Base-by-base conservation (phyloP, 2,329 filamentous ascomycete genomes). In the Alternaria atra region DNA sequence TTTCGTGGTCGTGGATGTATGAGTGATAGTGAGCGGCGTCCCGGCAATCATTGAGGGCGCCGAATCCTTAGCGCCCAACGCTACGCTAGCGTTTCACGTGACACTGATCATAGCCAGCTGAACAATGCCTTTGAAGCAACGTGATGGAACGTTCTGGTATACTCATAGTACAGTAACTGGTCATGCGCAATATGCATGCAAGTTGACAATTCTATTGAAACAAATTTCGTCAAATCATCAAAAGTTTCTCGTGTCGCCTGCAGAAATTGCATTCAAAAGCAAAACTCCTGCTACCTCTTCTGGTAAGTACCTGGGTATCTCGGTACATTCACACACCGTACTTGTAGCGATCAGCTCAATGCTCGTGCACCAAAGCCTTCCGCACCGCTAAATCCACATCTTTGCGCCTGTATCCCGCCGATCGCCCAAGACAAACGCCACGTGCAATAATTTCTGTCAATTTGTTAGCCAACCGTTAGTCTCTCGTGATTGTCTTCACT, bases 331-430 rank as follows among this genome's bases (percentile, higher is more conserved):
- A 25, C 20, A 29, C 20, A 42, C 44, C 34, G 15, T 46, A 47
- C 23, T 23, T 6, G 32, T 34, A 29, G n/a, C 34, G 37, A 27
- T 48, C 29, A 35, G 46, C 20, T 58, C 17, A 40, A n/a, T 5
- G 29, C 4, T 64, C 64, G 23, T 69, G 55, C 40, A 80, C 71
- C 55, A 80, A 64, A 29, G 78, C 67, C 46, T 72, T 63, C 35
- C 69, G 64, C 50, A 84, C 71, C 15, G 81, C 81, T 40, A 67
- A 55, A 68, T 83, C 81, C 13, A 83, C 75, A 66, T 82, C 79
- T 44, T 76, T 76, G 47, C 77, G 73, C 60, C 80, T 75, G 60
- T 80, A 83, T 1, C 81, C 81, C 4, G 82, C 80, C 8, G 78
- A 69, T 32, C 80, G 74, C n/a, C 81, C 81, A 9, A 83, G 72